A percentile compares a stretch with the other conserved stretches of the same genome.
phyloP scores from a whole-genome alignment of 2,329 filamentous ascomycete species.

The Penicillium sp. region DNA sequence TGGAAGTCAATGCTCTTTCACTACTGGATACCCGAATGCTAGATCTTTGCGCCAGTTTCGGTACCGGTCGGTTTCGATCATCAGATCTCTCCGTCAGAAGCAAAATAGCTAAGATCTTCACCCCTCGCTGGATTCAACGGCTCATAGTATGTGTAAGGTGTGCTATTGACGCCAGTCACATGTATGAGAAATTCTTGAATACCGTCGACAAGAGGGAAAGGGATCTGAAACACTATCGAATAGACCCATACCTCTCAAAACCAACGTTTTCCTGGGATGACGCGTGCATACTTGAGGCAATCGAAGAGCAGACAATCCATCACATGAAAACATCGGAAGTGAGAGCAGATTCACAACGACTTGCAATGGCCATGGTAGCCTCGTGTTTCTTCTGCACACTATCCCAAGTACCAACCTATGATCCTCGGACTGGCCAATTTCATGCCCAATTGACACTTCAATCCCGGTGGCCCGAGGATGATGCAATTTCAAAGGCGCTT shows the following conservation, averaged over 20 bases:
- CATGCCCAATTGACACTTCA: conserved; percentile 1
- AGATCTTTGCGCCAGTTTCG: conserved; percentile 2
- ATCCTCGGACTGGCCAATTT: conserved; percentile 1
- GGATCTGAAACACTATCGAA: conserved; percentile 2
- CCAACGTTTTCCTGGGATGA: not conserved
- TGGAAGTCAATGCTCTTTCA: conserved; percentile 3
- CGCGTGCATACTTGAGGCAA: not conserved
- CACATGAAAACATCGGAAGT: not conserved
- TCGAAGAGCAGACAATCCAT: not conserved
- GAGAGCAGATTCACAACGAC: not conserved
- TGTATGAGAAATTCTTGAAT: conserved; percentile 3
- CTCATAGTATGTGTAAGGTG: not conserved
- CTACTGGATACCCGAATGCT: not conserved
- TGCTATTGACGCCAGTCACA: not conserved
- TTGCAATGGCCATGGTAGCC: conserved; percentile 4
- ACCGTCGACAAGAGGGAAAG: conserved; percentile 1
- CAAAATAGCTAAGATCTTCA: not conserved
- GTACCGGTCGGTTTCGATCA: conserved; percentile 1
- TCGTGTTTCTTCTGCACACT: conserved; percentile 4
- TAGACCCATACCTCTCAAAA: not conserved
- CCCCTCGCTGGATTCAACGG: conserved; percentile 1
- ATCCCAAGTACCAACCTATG: not conserved
- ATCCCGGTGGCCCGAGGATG: conserved; percentile 4
- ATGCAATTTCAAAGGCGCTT: not conserved
- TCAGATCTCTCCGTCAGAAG: not conserved